Conservation (phyloP, 2,329 filamentous ascomycete species). For the Microthyrium microscopicum region DNA sequence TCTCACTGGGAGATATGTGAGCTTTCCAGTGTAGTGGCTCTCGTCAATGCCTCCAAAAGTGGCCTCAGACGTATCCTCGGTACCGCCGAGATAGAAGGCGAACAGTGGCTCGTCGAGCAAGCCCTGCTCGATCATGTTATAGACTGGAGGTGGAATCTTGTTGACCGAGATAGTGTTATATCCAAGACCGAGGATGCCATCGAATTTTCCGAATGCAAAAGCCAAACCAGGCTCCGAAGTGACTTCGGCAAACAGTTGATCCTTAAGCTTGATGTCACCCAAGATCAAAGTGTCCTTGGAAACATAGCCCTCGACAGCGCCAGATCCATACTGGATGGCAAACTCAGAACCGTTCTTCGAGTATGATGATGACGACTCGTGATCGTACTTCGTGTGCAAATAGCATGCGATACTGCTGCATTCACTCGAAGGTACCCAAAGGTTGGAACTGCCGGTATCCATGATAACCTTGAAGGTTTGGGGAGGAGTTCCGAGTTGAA, state of each 20-base stretch:
- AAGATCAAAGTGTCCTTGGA: slow-evolving; percentile 78
- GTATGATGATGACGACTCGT: slow-evolving; percentile 72
- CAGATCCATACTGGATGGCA: slow-evolving; percentile 89
- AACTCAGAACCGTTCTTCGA: slow-evolving; percentile 88
- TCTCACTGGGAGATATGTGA: slow-evolving; percentile 84
- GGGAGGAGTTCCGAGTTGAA: slow-evolving; percentile 76
- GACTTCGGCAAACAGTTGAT: slow-evolving; percentile 91
- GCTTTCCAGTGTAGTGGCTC: slow-evolving; percentile 66
- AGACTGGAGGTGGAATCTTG: slow-evolving; percentile 85
- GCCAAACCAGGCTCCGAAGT: slow-evolving; percentile 90
- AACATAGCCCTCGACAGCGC: slow-evolving; percentile 81
- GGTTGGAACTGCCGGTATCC: slow-evolving; percentile 95
- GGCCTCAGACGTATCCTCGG: slow-evolving; percentile 64
- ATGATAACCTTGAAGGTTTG: slow-evolving; percentile 97
- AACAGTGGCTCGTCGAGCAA: slow-evolving; percentile 87
- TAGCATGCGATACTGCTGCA: slow-evolving; percentile 97
- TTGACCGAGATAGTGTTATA: slow-evolving; percentile 98
- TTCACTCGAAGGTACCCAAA: slow-evolving; percentile 86
- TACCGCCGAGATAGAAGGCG: slow-evolving; percentile 82
- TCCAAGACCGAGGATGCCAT: slow-evolving; percentile 87
- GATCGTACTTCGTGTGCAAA: slow-evolving; percentile 93
- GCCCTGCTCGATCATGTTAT: slow-evolving; percentile 82
- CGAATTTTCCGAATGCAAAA: slow-evolving; percentile 94
- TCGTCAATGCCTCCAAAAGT: slow-evolving; percentile 81
- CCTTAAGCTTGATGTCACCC: slow-evolving; percentile 73